Percentiles rank a stretch among this genome's conserved stretches.
These are phyloP conservation scores for Termitomyces eurrhizus DNA, from an alignment of 768 basidiomycete genomes.

Conservation along the genomic window DNA sequence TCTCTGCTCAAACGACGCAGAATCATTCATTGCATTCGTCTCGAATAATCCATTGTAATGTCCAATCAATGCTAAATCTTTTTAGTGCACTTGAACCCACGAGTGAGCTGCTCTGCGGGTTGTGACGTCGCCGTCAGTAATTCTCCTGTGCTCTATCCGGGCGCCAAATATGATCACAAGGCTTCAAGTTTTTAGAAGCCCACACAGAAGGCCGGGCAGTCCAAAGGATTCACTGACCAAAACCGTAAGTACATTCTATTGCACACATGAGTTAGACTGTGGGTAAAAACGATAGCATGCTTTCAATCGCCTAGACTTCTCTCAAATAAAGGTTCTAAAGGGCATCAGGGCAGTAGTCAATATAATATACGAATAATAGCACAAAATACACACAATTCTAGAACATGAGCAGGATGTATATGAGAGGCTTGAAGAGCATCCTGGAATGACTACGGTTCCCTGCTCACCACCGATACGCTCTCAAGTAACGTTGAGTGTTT, in stretches of 20 bases:
- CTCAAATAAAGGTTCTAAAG: constrained; percentile 3
- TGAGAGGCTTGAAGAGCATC: constrained; percentile 5
- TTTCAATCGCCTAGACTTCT: not conserved
- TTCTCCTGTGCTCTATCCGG: not conserved
- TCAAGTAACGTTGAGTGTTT: not conserved
- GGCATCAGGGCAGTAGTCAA: constrained; percentile 4
- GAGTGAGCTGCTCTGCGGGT: not conserved
- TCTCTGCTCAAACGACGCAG: not conserved
- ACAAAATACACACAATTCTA: constrained; percentile 14
- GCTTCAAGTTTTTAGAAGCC: not conserved
- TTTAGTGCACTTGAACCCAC: not conserved
- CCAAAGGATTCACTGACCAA: not conserved
- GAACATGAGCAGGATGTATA: constrained; percentile 4
- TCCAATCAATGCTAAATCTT: too few relatives aligned
- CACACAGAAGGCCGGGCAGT: too few relatives aligned
- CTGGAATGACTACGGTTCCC: constrained; percentile 1
- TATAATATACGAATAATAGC: constrained; percentile 9
- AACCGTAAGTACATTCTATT: not conserved
- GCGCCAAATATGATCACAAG: not conserved
- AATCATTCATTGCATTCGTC: not conserved
- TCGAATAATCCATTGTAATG: not conserved
- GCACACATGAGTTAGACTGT: not conserved
- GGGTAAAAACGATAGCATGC: not conserved
- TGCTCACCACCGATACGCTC: constrained; percentile 2
- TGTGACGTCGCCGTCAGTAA: not conserved